A percentile compares a stretch with the other conserved stretches of the same genome.
These are phyloP conservation scores for Rutidosis leptorrhynchoides DNA, from an alignment of 129 eudicot species.

Conservation along the genomic window DNA sequence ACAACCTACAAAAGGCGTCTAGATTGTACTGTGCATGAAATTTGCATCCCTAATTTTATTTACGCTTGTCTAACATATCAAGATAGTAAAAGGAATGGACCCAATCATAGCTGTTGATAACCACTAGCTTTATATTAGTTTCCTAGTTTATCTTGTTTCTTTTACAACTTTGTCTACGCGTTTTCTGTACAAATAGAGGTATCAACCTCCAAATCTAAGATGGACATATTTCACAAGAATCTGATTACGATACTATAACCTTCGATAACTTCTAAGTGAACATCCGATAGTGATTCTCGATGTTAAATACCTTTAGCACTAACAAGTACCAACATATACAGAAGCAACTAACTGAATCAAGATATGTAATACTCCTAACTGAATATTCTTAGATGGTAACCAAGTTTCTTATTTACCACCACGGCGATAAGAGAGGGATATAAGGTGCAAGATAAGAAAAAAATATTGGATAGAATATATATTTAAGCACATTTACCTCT, in stretches of 20 bases:
- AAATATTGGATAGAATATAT: neutral
- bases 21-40: conserved; percentile 4
- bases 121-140: no score
- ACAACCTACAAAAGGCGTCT: neutral
- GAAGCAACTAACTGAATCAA: conserved; percentile 15
- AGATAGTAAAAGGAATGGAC: conserved; percentile 4
- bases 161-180: neutral
- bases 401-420: neutral
- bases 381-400: neutral
- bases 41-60: neutral
- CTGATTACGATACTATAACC: neutral
- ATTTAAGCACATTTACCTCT: conserved; percentile 50
- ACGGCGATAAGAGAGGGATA: neutral
- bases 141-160: no score
- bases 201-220: no score
- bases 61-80: conserved; percentile 12
- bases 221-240: neutral
- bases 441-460: neutral
- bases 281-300: neutral
- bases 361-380: neutral
- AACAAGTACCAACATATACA: neutral
- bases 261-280: conserved; percentile 15
- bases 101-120: no score
- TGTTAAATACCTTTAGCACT: neutral
- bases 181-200: no score